A percentile compares a stretch with the other conserved stretches of the same genome.
phyloP scores from a whole-genome alignment of 306 rosid genomes.

The Acacia crassicarpa region DNA sequence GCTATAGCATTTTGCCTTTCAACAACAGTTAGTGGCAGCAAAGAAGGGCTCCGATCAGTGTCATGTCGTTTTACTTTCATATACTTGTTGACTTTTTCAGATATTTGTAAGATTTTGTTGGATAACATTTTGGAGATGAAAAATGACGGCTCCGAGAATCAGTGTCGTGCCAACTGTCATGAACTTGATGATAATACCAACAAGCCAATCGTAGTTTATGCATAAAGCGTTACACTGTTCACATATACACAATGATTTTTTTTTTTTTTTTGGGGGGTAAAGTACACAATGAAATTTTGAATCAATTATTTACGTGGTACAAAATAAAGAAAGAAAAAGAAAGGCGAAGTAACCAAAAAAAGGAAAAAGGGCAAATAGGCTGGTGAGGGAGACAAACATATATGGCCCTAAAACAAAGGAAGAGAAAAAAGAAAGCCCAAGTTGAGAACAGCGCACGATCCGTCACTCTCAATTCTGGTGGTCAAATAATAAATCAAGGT shows the following conservation, averaged over 20 bases:
- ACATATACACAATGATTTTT: too few relatives aligned
- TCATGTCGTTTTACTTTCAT: conserved; percentile 1
- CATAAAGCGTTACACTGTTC: neutral
- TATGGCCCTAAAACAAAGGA: neutral
- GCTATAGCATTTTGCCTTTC: neutral
- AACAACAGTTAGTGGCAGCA: neutral
- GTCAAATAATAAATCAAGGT: neutral
- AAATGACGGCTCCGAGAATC: neutral
- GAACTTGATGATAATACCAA: too few relatives aligned
- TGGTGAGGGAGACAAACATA: neutral
- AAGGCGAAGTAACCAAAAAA: neutral
- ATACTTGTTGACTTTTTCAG: conserved; percentile 7
- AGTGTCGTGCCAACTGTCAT: neutral
- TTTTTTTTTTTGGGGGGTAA: too few relatives aligned
- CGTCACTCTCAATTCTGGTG: neutral
- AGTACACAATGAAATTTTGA: too few relatives aligned
- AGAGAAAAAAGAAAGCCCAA: conserved; percentile 2
- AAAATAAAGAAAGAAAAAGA: too few relatives aligned
- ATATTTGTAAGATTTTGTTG: conserved; percentile 17
- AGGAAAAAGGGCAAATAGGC: neutral
- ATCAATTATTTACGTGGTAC: too few relatives aligned
- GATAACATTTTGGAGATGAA: neutral
- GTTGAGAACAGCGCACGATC: neutral
- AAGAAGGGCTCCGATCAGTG: neutral
- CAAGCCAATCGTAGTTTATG: too few relatives aligned